Base-by-base conservation (phyloP, 306 rosid species). In the Fragaria ananassa region DNA sequence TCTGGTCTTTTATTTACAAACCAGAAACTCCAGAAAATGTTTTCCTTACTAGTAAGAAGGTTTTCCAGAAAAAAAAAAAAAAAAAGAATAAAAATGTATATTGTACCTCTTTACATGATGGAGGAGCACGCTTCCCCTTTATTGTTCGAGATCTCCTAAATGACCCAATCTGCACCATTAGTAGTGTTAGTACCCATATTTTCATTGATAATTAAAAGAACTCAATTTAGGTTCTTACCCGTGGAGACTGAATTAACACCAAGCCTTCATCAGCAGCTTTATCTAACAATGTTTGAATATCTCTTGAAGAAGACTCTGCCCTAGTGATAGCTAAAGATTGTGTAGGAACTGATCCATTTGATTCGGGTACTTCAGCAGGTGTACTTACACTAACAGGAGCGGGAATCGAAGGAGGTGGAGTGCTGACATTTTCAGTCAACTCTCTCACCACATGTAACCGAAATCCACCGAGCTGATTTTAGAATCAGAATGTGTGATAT, bases 181-280 rank as follows among this genome's bases (percentile, higher is more conserved):
- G 68, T 47, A 79, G 49, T 72, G 70, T 86, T 78, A 83, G 91
- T 61, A 46, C 71, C 76, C 64, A 81, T 65, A 46, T 19, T 41
- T 8, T 53, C 29, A 71, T 21, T 34, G 76, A 73, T 71, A 72
- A 66, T 4, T 31, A 51, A 71, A 57, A 11, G 21, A 37, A 37
- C 50, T 29, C 65, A 63, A 57, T 57, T 39, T 47, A 23, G 70
- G 70, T 39, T 51, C 82, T 83, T 85, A 95, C 98, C 89, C 42
- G 83, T 42, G 98, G 98, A 82, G 97, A 92, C 27, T 6, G 63
- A 83, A 95, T 83, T 84, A 95, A 80, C 34, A 85, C 91, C 83
- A 95, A 81, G 76, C 98, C 98, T 74, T 86, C 96, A 77, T 92
- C 97, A 12, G 90, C 89, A 68, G 97, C 96, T 72, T 74, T 91